phyloP scores from a whole-genome alignment of 2,329 filamentous ascomycete species.

The Pseudogymnoascus sp. region DNA sequence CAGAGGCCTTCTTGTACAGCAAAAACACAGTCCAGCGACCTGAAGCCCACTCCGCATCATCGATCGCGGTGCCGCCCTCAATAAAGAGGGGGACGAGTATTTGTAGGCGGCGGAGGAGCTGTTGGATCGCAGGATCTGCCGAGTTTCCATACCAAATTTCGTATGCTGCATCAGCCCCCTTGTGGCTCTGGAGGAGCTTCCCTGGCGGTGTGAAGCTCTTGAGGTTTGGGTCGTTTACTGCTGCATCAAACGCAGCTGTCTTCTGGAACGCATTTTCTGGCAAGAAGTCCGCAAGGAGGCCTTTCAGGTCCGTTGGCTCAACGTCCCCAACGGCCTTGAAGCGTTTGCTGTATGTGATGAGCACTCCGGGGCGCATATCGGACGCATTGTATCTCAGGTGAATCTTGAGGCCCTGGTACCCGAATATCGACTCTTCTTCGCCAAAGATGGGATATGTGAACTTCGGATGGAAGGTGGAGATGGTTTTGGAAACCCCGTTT shows the following conservation, averaged over 20 bases:
- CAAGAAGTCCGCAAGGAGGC: conserved; percentile 48
- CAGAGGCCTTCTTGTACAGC: conserved; percentile 60
- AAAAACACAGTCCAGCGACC: conserved; percentile 91
- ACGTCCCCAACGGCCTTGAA: conserved; percentile 62
- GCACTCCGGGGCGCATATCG: conserved; percentile 72
- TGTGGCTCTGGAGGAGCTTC: conserved; percentile 57
- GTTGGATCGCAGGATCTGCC: conserved; percentile 58
- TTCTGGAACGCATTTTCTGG: conserved; percentile 49
- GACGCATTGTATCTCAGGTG: conserved; percentile 58
- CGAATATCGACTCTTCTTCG: conserved; percentile 86
- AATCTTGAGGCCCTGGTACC: conserved; percentile 76
- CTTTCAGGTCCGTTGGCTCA: conserved; percentile 61
- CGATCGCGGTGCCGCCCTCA: conserved; percentile 76
- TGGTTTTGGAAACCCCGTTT: conserved; percentile 44
- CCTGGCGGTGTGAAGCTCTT: conserved; percentile 65
- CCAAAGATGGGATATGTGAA: conserved; percentile 92
- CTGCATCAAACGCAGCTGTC: background rate
- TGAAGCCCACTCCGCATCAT: conserved; percentile 62
- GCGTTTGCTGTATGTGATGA: conserved; percentile 64
- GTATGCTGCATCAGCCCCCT: conserved; percentile 55
- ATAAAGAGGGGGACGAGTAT: conserved; percentile 82
- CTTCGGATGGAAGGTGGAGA: conserved; percentile 69
- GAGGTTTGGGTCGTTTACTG: conserved; percentile 14
- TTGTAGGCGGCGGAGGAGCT: conserved; percentile 73
- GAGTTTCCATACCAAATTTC: conserved; percentile 81